Evolutionary conservation across 2,329 filamentous ascomycete genomes (phyloP).

Genomic region (Hypoxylon sp.): DNA sequence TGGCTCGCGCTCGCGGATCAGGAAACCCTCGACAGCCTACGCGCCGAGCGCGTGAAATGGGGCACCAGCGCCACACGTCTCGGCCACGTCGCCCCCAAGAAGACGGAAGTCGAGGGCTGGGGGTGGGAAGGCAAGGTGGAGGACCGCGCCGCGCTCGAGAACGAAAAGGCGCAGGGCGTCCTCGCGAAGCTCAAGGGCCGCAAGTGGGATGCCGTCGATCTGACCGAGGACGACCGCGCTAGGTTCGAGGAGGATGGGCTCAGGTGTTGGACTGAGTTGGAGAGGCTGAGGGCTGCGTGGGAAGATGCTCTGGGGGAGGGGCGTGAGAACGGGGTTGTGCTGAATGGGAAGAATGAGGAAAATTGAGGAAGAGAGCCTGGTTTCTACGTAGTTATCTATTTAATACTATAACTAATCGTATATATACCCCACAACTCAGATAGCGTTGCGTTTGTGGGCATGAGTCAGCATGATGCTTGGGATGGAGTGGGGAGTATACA

Average conservation of each 20-base stretch:
- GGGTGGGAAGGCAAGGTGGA: slow-evolving; percentile 76
- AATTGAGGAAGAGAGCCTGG: background rate
- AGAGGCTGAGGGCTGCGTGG: slow-evolving; percentile 78
- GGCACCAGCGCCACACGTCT: slow-evolving; percentile 77
- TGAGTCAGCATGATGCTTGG: background rate
- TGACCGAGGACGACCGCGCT: slow-evolving; percentile 72
- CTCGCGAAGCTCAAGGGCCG: slow-evolving; percentile 70
- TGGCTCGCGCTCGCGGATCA: slow-evolving; percentile 82
- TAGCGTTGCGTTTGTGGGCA: slow-evolving; percentile 7
- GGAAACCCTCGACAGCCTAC: slow-evolving; percentile 70
- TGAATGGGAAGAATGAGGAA: slow-evolving; percentile 8
- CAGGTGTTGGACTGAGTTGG: slow-evolving; percentile 78
- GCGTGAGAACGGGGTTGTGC: background rate
- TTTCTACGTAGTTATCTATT: background rate
- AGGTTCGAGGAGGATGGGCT: slow-evolving; percentile 75
- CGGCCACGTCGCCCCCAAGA: slow-evolving; percentile 74
- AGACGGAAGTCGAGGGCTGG: slow-evolving; percentile 90
- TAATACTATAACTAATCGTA: slow-evolving; percentile 11
- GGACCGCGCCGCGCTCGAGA: slow-evolving; percentile 61
- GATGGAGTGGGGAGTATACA: slow-evolving; percentile 1
- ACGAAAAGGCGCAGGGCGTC: slow-evolving; percentile 64
- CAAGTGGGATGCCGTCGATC: slow-evolving; percentile 69
- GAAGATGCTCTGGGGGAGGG: slow-evolving; percentile 61
- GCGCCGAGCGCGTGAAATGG: slow-evolving; percentile 80
- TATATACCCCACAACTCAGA: background rate